Evolutionary conservation across 208 protist species (phyloP).

Genomic region (Leishmania braziliensis): DNA sequence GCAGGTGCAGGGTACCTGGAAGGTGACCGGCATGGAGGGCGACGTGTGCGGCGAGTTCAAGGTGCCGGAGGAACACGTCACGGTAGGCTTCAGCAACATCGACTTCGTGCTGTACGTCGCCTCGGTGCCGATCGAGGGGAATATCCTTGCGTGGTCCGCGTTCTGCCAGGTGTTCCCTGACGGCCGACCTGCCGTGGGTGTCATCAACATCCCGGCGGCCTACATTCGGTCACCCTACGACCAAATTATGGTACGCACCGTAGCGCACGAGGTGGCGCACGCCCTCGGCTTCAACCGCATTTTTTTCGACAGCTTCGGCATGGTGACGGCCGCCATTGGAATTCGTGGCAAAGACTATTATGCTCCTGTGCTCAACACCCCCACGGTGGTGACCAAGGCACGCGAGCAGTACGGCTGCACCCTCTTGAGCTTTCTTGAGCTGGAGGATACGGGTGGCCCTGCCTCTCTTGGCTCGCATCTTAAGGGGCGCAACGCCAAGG

Average conservation of each 20-base stretch:
- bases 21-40: conserved; percentile 13
- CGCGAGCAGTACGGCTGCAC: conserved; percentile 71
- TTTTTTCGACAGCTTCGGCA: conserved; percentile 17
- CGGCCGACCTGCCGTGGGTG: conserved; percentile 38
- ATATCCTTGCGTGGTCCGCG: conserved; percentile 40
- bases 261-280: conserved; percentile 85
- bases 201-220: conserved; percentile 49
- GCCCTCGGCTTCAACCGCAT: conserved; percentile 67
- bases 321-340: conserved; percentile 8
- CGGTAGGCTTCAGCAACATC: conserved; percentile 29
- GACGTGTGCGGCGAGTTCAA: background rate
- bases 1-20: conserved; percentile 10
- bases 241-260: conserved; percentile 19
- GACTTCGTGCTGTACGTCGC: conserved; percentile 80
- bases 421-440: conserved; percentile 55
- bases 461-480: conserved; percentile 76
- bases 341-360: conserved; percentile 42
- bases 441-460: conserved; percentile 70
- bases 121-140: conserved; percentile 24
- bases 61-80: conserved; percentile 32
- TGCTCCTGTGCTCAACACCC: conserved; percentile 33
- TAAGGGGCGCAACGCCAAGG: conserved; percentile 73
- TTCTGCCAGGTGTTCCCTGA: conserved; percentile 35
- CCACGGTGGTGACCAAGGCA: conserved; percentile 37
- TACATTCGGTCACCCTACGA: conserved; percentile 16